A percentile compares a stretch with the other conserved stretches of the same genome.
phyloP scores from a whole-genome alignment of 768 basidiomycete species.

The Ephemerocybe angulata region DNA sequence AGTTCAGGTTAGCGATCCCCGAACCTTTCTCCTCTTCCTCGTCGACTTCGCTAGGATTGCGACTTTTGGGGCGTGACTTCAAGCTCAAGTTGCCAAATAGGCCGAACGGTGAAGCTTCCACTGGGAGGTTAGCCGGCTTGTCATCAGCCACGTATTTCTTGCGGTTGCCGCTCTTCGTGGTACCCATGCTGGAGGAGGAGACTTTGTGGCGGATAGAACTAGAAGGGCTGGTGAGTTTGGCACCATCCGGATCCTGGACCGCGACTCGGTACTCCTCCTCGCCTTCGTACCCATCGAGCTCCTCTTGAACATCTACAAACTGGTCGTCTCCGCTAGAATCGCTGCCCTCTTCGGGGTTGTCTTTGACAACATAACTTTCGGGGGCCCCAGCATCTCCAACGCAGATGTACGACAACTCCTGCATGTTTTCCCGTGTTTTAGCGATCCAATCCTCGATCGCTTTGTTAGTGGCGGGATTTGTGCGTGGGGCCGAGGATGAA shows the following conservation, averaged over 20 bases:
- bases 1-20: conserved; percentile 65
- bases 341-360: conserved; percentile 42
- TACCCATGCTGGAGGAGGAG: conserved; percentile 40
- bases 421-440: conserved; percentile 64
- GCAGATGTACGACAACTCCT: conserved; percentile 64
- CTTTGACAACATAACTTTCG: conserved; percentile 46
- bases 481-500: conserved; percentile 14
- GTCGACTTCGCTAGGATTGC: conserved; percentile 35
- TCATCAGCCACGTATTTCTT: conserved; percentile 35
- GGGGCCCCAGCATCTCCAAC: conserved; percentile 55
- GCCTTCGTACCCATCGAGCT: conserved; percentile 27
- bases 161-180: conserved; percentile 31
- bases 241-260: conserved; percentile 41
- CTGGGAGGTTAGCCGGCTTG: conserved; percentile 57
- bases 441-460: conserved; percentile 76
- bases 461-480: conserved; percentile 30
- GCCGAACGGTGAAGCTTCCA: conserved; percentile 66
- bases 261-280: conserved; percentile 39
- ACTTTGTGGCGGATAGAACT: conserved; percentile 28
- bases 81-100: conserved; percentile 65
- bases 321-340: conserved; percentile 40
- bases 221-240: conserved; percentile 13
- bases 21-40: conserved; percentile 48
- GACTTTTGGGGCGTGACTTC: conserved; percentile 34
- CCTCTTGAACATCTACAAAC: conserved; percentile 31